These are phyloP conservation scores for Cyathus striatus DNA, from an alignment of 768 basidiomycete species.

Conservation along the genomic window DNA sequence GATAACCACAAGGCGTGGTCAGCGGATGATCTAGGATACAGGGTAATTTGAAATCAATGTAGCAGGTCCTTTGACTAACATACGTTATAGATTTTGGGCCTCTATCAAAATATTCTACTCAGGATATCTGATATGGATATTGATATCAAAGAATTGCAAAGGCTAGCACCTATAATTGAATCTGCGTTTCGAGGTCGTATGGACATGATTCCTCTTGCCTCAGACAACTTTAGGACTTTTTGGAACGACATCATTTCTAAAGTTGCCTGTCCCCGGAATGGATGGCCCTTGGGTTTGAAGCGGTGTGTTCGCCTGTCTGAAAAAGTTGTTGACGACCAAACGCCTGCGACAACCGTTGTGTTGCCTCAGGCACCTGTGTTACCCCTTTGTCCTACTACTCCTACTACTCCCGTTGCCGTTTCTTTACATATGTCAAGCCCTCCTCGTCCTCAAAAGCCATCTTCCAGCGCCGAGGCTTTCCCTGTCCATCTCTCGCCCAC, in stretches of 20 bases:
- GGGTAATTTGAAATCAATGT: slow-evolving; percentile 34
- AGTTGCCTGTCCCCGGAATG: slow-evolving; percentile 33
- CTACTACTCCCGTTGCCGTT: not conserved
- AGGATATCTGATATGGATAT: slow-evolving; percentile 43
- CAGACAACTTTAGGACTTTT: slow-evolving; percentile 54
- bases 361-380: not conserved
- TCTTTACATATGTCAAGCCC: slow-evolving; percentile 4
- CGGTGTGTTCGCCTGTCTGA: slow-evolving; percentile 3
- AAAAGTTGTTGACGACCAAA: too few species aligned
- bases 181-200: slow-evolving; percentile 51
- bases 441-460: slow-evolving; percentile 20
- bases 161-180: slow-evolving; percentile 45
- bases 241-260: slow-evolving; percentile 49
- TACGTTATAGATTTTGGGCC: slow-evolving; percentile 42
- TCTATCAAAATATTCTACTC: slow-evolving; percentile 59
- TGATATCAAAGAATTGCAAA: slow-evolving; percentile 33
- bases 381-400: not conserved
- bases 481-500: slow-evolving; percentile 17
- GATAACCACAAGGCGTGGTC: slow-evolving; percentile 51
- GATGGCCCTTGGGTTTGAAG: slow-evolving; percentile 46
- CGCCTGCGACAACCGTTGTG: too few species aligned
- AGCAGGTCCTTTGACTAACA: not conserved
- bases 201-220: slow-evolving; percentile 37
- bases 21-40: slow-evolving; percentile 50
- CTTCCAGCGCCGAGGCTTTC: slow-evolving; percentile 7